Percentiles rank a stretch among this genome's conserved stretches.
Conservation (phyloP, 768 basidiomycete species). For the Boletus rubescentipes region DNA sequence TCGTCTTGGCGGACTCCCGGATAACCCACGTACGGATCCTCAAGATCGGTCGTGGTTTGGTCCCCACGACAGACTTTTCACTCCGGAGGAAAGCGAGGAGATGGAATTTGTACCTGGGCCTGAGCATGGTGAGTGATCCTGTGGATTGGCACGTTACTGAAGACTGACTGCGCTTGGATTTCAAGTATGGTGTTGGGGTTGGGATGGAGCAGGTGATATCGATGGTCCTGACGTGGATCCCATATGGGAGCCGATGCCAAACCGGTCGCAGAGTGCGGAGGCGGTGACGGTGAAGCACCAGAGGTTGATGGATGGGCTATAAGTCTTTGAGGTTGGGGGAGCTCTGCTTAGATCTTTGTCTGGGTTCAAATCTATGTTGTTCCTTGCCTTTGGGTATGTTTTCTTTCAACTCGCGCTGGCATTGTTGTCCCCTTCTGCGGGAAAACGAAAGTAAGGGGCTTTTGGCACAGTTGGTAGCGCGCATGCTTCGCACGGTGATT, state of each 20-base stretch:
- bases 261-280: conserved; percentile 54
- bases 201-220: conserved; percentile 98
- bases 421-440: not conserved
- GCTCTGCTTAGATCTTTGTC: conserved; percentile 17
- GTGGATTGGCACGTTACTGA: not conserved
- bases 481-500: conserved; percentile 31
- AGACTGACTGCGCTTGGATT: conserved; percentile 7
- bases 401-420: not conserved
- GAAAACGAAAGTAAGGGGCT: conserved; percentile 29
- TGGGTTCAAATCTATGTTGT: not conserved
- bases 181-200: conserved; percentile 99
- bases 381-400: not conserved
- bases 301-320: conserved; percentile 36
- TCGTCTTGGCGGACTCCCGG: conserved; percentile 93
- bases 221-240: conserved; percentile 98
- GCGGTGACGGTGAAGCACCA: conserved; percentile 74
- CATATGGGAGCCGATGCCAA: conserved; percentile 87
- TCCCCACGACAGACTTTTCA: conserved; percentile 93
- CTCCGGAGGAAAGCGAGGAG: conserved; percentile 78
- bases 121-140: conserved; percentile 59
- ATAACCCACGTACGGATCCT: conserved; percentile 94
- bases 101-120: conserved; percentile 82
- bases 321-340: conserved; percentile 1
- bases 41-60: conserved; percentile 99
- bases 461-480: conserved; percentile 50